Evolutionary conservation across 345 rosid genomes (phyloP), one percentile per base, ranked within the genome.

Genomic region (Arabis alpina): DNA sequence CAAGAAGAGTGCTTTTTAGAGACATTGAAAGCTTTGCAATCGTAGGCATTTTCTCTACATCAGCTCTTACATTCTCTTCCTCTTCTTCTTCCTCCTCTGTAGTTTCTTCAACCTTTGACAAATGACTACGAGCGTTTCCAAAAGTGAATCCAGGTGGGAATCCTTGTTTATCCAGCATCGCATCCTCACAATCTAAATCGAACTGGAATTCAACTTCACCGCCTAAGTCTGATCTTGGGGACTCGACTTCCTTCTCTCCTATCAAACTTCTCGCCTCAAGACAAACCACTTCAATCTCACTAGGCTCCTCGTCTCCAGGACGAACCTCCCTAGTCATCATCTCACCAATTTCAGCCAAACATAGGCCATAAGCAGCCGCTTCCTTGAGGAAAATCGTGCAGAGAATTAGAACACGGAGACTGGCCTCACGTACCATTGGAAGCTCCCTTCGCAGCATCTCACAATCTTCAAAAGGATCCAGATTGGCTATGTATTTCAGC

Each of bases 241-340:
- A 84, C 7, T 75, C 49, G 6, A 54, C 58, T 54, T 85, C 93
- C 79, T 81, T 81, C 73, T 80, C 96, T 11, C 76, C 79, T 32
- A 87, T 79, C 78, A 84, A 57, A 71, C 88, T 85, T 82, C 72
- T 91, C 4, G 97, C 97, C 77, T 93, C 91, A 4, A 87, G 84
- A 76, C 98, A 93, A 50, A 91, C 72, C 39, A 84, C 82, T 88
- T 93, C 98, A 52, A 93, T 88, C 70, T 87, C 98, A 82, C 98
- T 93, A 4, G 98, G 98, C 68, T 89, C 96, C 82, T 93, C 98
- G 42, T 85, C 93, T 5, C 82, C 88, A 49, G 83, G 77, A 42
- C 79, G 93, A 60, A 91, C 89, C 67, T 91, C 96, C 64, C 97
- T 78, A 52, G 90, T 93, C 98, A 91, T 93, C 98, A 93, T 93